Percentiles rank a stretch among this genome's conserved stretches.
These are phyloP conservation scores for Ascochyta lentis DNA, from an alignment of 2,329 filamentous ascomycete species.

Conservation along the genomic window DNA sequence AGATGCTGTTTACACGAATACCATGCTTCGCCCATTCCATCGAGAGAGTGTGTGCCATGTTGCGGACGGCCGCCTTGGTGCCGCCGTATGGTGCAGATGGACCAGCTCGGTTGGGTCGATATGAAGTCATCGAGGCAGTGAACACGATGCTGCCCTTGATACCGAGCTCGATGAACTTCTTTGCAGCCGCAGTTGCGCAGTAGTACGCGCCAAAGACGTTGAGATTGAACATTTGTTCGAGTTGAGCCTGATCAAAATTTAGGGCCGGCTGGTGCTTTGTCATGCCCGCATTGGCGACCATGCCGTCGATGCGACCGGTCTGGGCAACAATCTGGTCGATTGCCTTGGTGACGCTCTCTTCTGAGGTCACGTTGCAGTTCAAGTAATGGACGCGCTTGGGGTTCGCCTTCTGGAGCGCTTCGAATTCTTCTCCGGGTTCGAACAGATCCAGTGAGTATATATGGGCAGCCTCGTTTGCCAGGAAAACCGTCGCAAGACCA, in stretches of 20 bases:
- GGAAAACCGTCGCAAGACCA: constrained; percentile 56
- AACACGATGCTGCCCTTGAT: constrained; percentile 59
- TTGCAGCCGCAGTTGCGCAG: constrained; percentile 56
- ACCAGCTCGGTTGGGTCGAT: constrained; percentile 58
- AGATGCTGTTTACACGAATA: constrained; percentile 85
- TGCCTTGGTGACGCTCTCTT: constrained; percentile 54
- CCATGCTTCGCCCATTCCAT: constrained; percentile 84
- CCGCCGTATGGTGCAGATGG: constrained; percentile 58
- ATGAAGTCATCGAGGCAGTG: constrained; percentile 59
- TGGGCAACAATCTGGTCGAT: constrained; percentile 57
- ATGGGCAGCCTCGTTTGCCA: constrained; percentile 55
- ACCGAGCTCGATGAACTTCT: constrained; percentile 54
- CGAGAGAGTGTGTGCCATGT: constrained; percentile 65
- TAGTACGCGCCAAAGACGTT: constrained; percentile 58
- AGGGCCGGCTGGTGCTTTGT: constrained; percentile 61
- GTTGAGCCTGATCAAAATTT: constrained; percentile 58
- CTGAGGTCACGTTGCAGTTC: constrained; percentile 58
- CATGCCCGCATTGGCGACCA: constrained; percentile 60
- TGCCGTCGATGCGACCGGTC: constrained; percentile 57
- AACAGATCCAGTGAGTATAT: constrained; percentile 60
- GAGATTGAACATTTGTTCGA: constrained; percentile 56
- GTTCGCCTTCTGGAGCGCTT: constrained; percentile 50
- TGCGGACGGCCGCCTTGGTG: constrained; percentile 52
- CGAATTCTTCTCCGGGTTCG: constrained; percentile 56
- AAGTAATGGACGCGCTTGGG: constrained; percentile 54